These are phyloP conservation scores for Psilocybe cyanescens DNA, from an alignment of 768 basidiomycete species.

Conservation along the genomic window DNA sequence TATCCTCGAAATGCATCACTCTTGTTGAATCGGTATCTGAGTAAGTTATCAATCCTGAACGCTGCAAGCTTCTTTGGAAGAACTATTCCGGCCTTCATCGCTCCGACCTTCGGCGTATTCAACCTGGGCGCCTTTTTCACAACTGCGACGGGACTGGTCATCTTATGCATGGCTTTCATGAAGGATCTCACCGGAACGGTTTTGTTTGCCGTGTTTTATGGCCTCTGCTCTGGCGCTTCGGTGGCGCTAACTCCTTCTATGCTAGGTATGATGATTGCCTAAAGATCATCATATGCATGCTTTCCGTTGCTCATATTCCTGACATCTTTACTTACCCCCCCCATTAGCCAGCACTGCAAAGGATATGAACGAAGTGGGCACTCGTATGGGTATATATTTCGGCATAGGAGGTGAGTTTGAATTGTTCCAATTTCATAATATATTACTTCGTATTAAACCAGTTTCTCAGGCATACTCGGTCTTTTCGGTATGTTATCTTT, in stretches of 20 bases:
- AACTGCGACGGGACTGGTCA: conserved; percentile 35
- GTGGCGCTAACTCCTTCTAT: conserved; percentile 34
- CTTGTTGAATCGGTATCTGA: not conserved
- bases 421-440: not conserved
- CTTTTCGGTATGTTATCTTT: conserved; percentile 37
- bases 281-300: too few species aligned
- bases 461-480: conserved; percentile 25
- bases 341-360: conserved; percentile 36
- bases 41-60: conserved; percentile 59
- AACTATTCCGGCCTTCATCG: conserved; percentile 46
- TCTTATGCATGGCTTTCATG: conserved; percentile 46
- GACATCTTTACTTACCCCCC: too few species aligned
- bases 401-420: conserved; percentile 39
- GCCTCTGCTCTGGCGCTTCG: conserved; percentile 50
- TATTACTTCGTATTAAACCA: not conserved
- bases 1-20: not conserved
- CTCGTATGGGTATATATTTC: conserved; percentile 50
- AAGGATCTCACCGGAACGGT: conserved; percentile 34
- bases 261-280: conserved; percentile 24
- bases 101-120: conserved; percentile 44
- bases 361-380: conserved; percentile 49
- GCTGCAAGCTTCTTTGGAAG: conserved; percentile 56
- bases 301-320: too few species aligned
- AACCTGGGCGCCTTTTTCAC: conserved; percentile 43
- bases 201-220: conserved; percentile 42